Conservation (phyloP, 2,329 filamentous ascomycete genomes). For the Hypoxylon sp. region DNA sequence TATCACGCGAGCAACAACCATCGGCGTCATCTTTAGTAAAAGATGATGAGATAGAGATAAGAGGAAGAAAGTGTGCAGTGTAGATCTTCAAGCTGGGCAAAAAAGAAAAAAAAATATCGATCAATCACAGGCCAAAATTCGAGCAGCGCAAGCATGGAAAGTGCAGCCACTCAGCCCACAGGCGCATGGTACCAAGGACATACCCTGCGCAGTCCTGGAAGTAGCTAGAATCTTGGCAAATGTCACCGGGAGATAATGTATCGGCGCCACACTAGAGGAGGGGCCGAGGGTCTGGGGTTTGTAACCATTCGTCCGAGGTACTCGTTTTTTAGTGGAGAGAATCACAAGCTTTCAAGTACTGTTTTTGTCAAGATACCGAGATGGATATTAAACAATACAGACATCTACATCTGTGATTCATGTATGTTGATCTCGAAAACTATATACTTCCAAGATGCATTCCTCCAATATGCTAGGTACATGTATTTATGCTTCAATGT, state of each 20-base stretch:
- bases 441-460: too few relatives aligned
- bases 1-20: constrained; percentile 15
- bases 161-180: constrained; percentile 34
- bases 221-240: constrained; percentile 39
- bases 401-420: too few relatives aligned
- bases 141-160: constrained; percentile 8
- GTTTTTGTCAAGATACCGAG: too few relatives aligned
- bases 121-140: constrained; percentile 29
- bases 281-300: constrained; percentile 18
- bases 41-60: constrained; percentile 25
- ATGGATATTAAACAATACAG: too few relatives aligned
- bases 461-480: too few relatives aligned
- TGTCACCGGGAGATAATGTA: neutral
- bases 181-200: constrained; percentile 79
- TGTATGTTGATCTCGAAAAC: too few relatives aligned
- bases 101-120: constrained; percentile 21
- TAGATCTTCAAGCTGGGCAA: constrained; percentile 23
- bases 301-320: constrained; percentile 19
- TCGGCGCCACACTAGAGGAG: constrained; percentile 26
- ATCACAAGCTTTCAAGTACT: too few relatives aligned
- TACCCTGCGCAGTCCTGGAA: constrained; percentile 73
- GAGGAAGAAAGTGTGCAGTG: constrained; percentile 3
- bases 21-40: constrained; percentile 29
- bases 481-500: too few relatives aligned
- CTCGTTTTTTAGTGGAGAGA: constrained; percentile 1